A percentile compares a stretch with the other conserved stretches of the same genome.
These are phyloP conservation scores for Eurotiales sp. DNA, from an alignment of 2,329 filamentous ascomycete genomes.

Conservation along the genomic window DNA sequence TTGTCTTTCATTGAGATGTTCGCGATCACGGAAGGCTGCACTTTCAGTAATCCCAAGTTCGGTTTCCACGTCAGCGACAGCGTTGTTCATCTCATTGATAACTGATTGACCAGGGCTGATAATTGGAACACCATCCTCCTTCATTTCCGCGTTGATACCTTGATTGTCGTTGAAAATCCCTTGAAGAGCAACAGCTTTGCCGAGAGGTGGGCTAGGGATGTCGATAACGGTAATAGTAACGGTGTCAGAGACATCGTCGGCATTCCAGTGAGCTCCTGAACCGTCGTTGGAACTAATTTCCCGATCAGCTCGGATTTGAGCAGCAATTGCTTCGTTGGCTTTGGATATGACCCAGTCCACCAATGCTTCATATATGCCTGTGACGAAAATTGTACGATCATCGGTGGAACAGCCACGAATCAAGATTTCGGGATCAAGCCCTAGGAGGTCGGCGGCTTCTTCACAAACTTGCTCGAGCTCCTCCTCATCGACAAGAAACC, in stretches of 20 bases:
- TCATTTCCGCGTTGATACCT: constrained; percentile 97
- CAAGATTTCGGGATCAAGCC: constrained; percentile 80
- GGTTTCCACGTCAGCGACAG: constrained; percentile 69
- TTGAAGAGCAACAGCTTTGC: constrained; percentile 83
- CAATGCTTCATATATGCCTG: constrained; percentile 84
- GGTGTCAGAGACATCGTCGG: constrained; percentile 69
- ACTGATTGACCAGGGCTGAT: constrained; percentile 73
- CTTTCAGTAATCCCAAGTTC: constrained; percentile 74
- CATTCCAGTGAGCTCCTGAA: constrained; percentile 61
- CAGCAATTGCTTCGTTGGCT: constrained; percentile 78
- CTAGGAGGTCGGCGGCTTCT: constrained; percentile 81
- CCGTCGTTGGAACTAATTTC: constrained; percentile 64
- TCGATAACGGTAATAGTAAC: constrained; percentile 88
- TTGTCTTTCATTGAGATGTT: constrained; percentile 74
- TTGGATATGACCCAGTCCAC: constrained; percentile 92
- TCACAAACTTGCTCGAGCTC: constrained; percentile 81
- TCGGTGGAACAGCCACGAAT: constrained; percentile 74
- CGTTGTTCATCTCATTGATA: constrained; percentile 79
- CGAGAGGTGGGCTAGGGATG: constrained; percentile 72
- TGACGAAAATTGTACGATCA: constrained; percentile 77
- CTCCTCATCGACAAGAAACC: constrained; percentile 80
- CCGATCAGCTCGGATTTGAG: constrained; percentile 66
- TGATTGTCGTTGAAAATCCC: constrained; percentile 88
- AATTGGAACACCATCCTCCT: constrained; percentile 84
- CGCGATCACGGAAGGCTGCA: constrained; percentile 65